Base-by-base conservation (phyloP, 306 rosid genomes). In the Hippophae rhamnoides region DNA sequence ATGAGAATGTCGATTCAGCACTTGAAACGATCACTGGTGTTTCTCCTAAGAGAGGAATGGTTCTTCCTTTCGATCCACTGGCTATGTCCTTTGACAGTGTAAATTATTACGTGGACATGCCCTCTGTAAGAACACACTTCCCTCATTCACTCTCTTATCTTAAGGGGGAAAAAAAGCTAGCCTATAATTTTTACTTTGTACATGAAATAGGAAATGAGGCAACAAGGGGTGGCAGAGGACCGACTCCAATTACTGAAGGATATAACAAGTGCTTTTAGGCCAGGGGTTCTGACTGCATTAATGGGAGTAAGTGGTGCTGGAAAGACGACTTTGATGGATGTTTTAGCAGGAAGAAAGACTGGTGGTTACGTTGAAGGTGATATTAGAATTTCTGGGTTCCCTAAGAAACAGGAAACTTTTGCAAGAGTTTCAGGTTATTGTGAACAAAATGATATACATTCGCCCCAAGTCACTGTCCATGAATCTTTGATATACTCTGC, bases 351-450 rank as follows among this genome's bases (percentile, higher is more conserved):
- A 59, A 75, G 80, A 59, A 75, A 75, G 55, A 70, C 76, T 3
- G 72, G 80, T 1, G 80, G 80, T 10, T 75, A 75, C 44, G 52
- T 66, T 52, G 76, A 75, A 57, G 80, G 80, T 3, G 71, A 56
- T 66, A 57, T 75, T 38, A 70, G 26, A 56, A 75, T 75, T 45
- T 75, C 80, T 23, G 80, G 80, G 5, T 70, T 60, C 49, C 88
- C 82, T 5, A 83, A 83, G 72, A 79, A 81, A 25, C 95, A 86
- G 76, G 79, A 76, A 71, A 83, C 92, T 0, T 89, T 89, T 70
- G 92, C 95, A 23, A 75, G 95, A 75, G 75, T 81, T 63, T 81
- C 87, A 41, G 92, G 97, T 9, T 86, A 86, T 52, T 89, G 97
- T 55, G 95, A 89, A 60, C 95, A 89, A 61, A 89, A 72, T 52